Evolutionary conservation across 257 asterid genomes (phyloP), one percentile per base, ranked within the genome.

Genomic region (Agastache rugosa): DNA sequence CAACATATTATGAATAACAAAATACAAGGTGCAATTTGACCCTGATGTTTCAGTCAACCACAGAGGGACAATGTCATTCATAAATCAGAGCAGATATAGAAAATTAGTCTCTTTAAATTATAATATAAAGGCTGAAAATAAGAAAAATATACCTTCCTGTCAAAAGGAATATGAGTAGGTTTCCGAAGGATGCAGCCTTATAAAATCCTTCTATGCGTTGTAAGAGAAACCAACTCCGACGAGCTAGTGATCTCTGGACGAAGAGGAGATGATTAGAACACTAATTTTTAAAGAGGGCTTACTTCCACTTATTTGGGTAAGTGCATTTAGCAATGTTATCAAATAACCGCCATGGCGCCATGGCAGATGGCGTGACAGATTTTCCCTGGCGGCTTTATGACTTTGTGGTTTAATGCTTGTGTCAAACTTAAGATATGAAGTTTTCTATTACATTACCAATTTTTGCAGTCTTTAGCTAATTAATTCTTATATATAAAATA

Each of bases 141-240:
- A 31, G 41, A n/a, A 67, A 14, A 25, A 2, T 34, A 22, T 87
- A 94, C 99, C 97, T 92, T 84, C 99, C 98, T 10, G 93, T 86
- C 81, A 87, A 83, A 53, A 95, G 97, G 85, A 95, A 95, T 74
- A 95, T 61, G 71, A 95, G 99, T 58, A 95, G 83, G 82, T 95
- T 95, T 76, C 91, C 91, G 51, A 95, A 92, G 72, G 97, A 90
- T 82, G 96, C 97, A 79, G 96, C 93, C 86, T 84, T 92, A 80
- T 87, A 95, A 47, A 95, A 68, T 70, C 97, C 97, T 88, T 95
- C 99, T 53, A 95, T 74, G 19, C 88, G 92, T 73, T 88, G 96
- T 69, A 89, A 74, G 44, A 95, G 78, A 84, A 85, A 87, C 99
- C 99, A 95, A 65, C 82, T 79, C 67, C 96, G 85, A 60, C 91